Evolutionary conservation across 2,329 filamentous ascomycete genomes (phyloP), one percentile per base, ranked within the genome.

Genomic region (Colletotrichum lini): DNA sequence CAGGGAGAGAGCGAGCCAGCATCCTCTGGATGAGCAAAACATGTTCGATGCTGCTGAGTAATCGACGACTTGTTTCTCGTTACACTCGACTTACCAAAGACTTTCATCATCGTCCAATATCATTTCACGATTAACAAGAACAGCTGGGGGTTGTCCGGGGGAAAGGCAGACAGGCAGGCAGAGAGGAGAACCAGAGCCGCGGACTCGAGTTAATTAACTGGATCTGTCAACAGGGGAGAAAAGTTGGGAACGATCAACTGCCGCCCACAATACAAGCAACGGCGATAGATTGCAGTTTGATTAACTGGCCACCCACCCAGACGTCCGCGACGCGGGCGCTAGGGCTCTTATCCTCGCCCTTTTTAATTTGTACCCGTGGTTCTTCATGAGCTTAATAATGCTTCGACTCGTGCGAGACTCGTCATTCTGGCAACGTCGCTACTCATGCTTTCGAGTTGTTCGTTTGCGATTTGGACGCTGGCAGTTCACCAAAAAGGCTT

Each of bases 201-300:
- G 64, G 63, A 50, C 26, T 58, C 59, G 30, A 61, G 15, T 57
- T 45, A 45, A 71, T 71, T 59, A 58, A 71, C 16, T 21, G 45
- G 59, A 54, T 13, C n/a, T 30, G 26, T 47, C 49, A 21, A 23
- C 57, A 26, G 16, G 64, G 64, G 59, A 15, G 35, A 30, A 30
- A 30, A 35, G 30, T 10, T 35, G 30, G 30, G 7, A 35, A 35
- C n/a, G 13, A 30, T n/a, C 21, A 47, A 23, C 56, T 15, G 40
- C 21, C 68, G n/a, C 52, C 68, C 68, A 68, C 68, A 53, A 61
- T 58, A 63, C 69, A 71, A 71, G 69, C 69, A 69, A 35, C 35
- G 47, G 18, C 65, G 65, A 64, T 68, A 56, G 42, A 71, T 71
- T 71, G 35, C 59, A 50, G 42, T 68, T 63, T 63, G 52, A 63